Percentiles rank a stretch among this genome's conserved stretches.
Evolutionary conservation across 768 basidiomycete genomes (phyloP).

Genomic region (Rossbeevera mucosa): DNA sequence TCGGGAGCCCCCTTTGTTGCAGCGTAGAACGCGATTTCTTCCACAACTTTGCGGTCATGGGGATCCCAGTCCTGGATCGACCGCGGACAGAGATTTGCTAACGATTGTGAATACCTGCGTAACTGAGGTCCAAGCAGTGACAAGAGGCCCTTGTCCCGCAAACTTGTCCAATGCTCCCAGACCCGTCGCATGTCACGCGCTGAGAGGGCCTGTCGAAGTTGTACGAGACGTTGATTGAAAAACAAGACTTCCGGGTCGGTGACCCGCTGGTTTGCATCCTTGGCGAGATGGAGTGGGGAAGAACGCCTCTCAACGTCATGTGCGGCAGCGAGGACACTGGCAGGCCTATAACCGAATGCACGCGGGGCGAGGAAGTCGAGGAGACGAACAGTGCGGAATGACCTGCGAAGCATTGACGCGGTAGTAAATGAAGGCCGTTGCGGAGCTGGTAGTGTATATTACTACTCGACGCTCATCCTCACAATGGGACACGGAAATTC

Average conservation of each 20-base stretch:
- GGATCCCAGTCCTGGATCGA: conserved; percentile 23
- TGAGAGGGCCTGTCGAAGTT: conserved; percentile 37
- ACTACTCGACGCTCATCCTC: conserved; percentile 1
- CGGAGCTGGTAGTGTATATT: not conserved
- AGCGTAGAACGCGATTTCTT: conserved; percentile 47
- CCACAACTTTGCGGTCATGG: conserved; percentile 29
- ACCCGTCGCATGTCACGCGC: conserved; percentile 31
- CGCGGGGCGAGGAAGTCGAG: conserved; percentile 44
- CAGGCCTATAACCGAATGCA: conserved; percentile 21
- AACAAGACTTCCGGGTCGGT: conserved; percentile 31
- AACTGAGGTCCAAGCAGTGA: conserved; percentile 45
- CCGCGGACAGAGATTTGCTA: conserved; percentile 29
- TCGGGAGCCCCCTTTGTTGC: conserved; percentile 42
- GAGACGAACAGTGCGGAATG: conserved; percentile 21
- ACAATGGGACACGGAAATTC: conserved; percentile 83
- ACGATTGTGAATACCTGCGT: conserved; percentile 34
- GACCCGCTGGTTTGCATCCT: conserved; percentile 8
- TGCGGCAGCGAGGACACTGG: conserved; percentile 11
- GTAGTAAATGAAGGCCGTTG: not conserved
- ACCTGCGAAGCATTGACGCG: conserved; percentile 26
- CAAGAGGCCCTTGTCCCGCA: conserved; percentile 42
- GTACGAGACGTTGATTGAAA: conserved; percentile 34
- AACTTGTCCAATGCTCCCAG: conserved; percentile 37
- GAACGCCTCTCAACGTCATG: conserved; percentile 5
- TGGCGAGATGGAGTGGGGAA: not conserved